Conservation (phyloP, 1,284 basidiomycete genomes). For the Boletus mariae region DNA sequence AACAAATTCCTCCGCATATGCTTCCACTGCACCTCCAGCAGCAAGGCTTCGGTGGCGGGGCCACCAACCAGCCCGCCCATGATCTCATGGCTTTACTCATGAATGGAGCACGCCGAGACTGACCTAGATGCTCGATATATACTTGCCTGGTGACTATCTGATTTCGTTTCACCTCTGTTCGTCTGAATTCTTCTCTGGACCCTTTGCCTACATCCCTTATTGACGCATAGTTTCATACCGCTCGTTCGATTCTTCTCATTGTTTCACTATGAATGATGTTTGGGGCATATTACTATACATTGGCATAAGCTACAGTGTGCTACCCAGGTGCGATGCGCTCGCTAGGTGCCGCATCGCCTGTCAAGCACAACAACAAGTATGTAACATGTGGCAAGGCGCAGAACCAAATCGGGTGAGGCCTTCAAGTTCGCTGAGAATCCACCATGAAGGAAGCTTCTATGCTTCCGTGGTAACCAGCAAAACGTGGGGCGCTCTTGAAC, state of each 20-base stretch:
- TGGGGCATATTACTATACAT: conserved; percentile 6
- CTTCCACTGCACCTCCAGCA: conserved; percentile 61
- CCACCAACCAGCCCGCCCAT: conserved; percentile 54
- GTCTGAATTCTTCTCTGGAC: conserved; percentile 21
- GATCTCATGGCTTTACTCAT: conserved; percentile 78
- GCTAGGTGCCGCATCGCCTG: conserved; percentile 11
- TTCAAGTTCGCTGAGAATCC: conserved; percentile 21
- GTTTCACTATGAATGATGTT: conserved; percentile 33
- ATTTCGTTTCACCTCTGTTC: conserved; percentile 8
- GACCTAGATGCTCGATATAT: conserved; percentile 28
- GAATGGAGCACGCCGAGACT: conserved; percentile 65
- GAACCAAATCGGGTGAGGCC: conserved; percentile 10
- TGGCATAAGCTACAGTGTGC: conserved; percentile 4
- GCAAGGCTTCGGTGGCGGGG: conserved; percentile 44
- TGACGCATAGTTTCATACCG: conserved; percentile 30
- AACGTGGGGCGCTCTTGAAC: conserved; percentile 24
- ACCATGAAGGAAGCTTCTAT: conserved; percentile 26
- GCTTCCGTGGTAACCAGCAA: conserved; percentile 34
- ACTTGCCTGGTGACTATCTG: conserved; percentile 12
- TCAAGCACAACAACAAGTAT: conserved; percentile 3
- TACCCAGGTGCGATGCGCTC: conserved; percentile 9
- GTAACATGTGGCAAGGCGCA: conserved; percentile 4
- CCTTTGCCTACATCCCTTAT: conserved; percentile 30
- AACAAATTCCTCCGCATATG: conserved; percentile 52
- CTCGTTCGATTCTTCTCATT: conserved; percentile 21